These are phyloP conservation scores for Gossypium sturtianum DNA, from an alignment of 345 rosid genomes.

Conservation along the genomic window DNA sequence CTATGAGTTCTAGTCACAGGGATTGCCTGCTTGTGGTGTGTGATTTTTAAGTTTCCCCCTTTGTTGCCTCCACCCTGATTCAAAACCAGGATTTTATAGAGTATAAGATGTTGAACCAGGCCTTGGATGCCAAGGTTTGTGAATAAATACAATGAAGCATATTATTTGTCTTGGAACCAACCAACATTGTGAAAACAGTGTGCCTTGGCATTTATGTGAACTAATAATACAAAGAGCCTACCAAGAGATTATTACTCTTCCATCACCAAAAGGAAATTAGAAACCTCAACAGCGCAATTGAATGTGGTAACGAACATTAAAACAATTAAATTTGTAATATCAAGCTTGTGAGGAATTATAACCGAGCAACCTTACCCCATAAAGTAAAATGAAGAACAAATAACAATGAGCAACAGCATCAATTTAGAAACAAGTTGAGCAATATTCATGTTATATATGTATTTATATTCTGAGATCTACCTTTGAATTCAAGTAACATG, in stretches of 20 bases:
- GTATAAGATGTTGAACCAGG: conserved; percentile 75
- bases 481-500: neutral
- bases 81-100: conserved; percentile 34
- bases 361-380: neutral
- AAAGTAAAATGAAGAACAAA: neutral
- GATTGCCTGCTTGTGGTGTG: too few relatives aligned
- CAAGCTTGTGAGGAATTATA: too few relatives aligned
- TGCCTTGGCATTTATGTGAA: neutral
- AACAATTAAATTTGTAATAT: too few relatives aligned
- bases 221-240: neutral
- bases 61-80: neutral
- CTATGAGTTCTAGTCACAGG: too few relatives aligned
- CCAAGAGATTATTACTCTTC: too few relatives aligned
- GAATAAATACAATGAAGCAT: neutral
- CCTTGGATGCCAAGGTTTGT: conserved; percentile 67
- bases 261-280: neutral
- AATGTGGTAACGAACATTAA: too few relatives aligned
- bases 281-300: neutral
- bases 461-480: neutral
- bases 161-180: neutral
- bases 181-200: neutral
- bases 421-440: neutral
- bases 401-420: neutral
- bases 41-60: neutral
- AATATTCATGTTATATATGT: neutral